These are phyloP conservation scores for Leccinum obscurum DNA, from an alignment of 768 basidiomycete species.

Conservation along the genomic window DNA sequence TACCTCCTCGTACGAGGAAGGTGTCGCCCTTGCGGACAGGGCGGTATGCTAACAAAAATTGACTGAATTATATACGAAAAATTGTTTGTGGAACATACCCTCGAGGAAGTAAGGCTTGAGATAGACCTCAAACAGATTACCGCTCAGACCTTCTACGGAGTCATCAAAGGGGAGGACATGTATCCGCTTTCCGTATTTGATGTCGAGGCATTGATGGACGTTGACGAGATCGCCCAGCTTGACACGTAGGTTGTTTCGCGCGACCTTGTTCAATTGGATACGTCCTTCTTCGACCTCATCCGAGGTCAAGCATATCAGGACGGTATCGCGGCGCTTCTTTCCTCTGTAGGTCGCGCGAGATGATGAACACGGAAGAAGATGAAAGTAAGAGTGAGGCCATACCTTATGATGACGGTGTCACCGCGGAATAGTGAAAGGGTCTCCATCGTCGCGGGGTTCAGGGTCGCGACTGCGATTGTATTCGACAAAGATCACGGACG, in stretches of 20 bases:
- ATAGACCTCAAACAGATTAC: constrained; percentile 98
- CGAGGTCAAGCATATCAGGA: constrained; percentile 92
- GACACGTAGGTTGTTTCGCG: constrained; percentile 97
- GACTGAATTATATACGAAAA: neutral
- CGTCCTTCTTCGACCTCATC: constrained; percentile 98
- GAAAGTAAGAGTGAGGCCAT: constrained; percentile 19
- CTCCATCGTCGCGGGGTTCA: constrained; percentile 98
- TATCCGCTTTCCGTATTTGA: constrained; percentile 98
- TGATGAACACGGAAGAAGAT: neutral
- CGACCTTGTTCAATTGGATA: constrained; percentile 99
- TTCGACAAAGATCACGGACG: constrained; percentile 18
- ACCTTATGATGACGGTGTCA: constrained; percentile 95
- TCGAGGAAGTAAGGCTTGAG: constrained; percentile 99
- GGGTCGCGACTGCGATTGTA: constrained; percentile 69
- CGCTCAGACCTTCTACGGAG: constrained; percentile 95
- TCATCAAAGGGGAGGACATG: constrained; percentile 98
- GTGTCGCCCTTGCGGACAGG: constrained; percentile 97
- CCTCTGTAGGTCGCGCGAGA: constrained; percentile 52
- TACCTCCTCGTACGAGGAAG: constrained; percentile 98
- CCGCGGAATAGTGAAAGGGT: constrained; percentile 90
- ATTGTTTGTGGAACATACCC: constrained; percentile 43
- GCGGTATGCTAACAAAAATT: constrained; percentile 65
- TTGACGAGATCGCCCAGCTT: constrained; percentile 96
- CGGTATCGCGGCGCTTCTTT: constrained; percentile 97
- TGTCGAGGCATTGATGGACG: constrained; percentile 94